Percentiles rank a stretch among this genome's conserved stretches.
Evolutionary conservation across 495 filamentous ascomycete genomes (phyloP).

Genomic region (Xylaria scruposa): DNA sequence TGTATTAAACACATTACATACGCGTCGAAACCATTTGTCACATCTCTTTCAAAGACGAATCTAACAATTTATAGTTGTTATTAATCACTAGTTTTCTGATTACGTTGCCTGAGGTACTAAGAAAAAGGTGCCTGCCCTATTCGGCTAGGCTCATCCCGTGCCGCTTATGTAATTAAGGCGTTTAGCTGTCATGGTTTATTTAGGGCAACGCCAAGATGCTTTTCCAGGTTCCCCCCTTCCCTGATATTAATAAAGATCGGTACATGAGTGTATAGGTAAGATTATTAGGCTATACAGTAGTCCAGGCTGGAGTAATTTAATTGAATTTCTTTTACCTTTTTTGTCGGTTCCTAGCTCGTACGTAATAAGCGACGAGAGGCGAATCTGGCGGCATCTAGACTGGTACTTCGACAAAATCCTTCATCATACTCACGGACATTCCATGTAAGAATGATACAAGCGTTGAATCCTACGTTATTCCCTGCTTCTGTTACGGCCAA

Average conservation of each 20-base stretch:
- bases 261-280: not conserved
- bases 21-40: not conserved
- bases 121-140: not conserved
- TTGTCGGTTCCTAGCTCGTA: not conserved
- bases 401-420: not conserved
- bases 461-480: not conserved
- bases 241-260: conserved; percentile 8
- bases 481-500: not conserved
- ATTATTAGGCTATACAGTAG: conserved; percentile 14
- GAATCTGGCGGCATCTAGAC: not conserved
- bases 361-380: not conserved
- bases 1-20: not conserved
- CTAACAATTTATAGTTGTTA: not conserved
- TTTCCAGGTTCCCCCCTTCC: not conserved
- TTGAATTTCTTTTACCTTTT: not conserved
- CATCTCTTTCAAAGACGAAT: not conserved
- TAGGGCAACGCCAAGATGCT: not conserved
- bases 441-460: not conserved
- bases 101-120: not conserved
- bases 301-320: no score
- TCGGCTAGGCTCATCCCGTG: not conserved
- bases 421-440: not conserved
- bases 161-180: not conserved
- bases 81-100: not conserved
- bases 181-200: not conserved